Evolutionary conservation across 1,139 yeast species (phyloP).

Genomic region (Kurtzmaniella natalensis): DNA sequence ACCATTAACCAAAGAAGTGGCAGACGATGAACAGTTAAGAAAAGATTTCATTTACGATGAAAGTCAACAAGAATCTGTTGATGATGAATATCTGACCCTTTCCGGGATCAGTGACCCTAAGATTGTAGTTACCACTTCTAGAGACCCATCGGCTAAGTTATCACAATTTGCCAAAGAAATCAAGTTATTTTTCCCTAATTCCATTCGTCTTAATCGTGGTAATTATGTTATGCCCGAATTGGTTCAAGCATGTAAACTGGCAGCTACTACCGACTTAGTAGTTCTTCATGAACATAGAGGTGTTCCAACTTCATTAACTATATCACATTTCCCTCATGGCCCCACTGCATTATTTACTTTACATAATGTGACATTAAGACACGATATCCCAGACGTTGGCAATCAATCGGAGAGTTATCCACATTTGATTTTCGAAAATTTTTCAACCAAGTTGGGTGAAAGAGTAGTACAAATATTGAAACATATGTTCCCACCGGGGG

Average conservation of each 20-base stretch:
- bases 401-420: slow-evolving; percentile 91
- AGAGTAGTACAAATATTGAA: slow-evolving; percentile 78
- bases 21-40: slow-evolving; percentile 80
- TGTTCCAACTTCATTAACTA: slow-evolving; percentile 89
- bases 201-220: slow-evolving; percentile 89
- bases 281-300: slow-evolving; percentile 96
- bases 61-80: slow-evolving; percentile 58
- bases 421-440: slow-evolving; percentile 88
- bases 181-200: slow-evolving; percentile 82
- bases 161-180: slow-evolving; percentile 92
- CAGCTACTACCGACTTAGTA: slow-evolving; percentile 73
- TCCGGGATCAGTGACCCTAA: slow-evolving; percentile 93
- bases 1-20: slow-evolving; percentile 81
- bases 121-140: slow-evolving; percentile 85
- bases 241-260: slow-evolving; percentile 73
- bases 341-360: slow-evolving; percentile 93
- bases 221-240: slow-evolving; percentile 81
- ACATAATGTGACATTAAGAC: slow-evolving; percentile 92
- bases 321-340: slow-evolving; percentile 96
- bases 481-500: slow-evolving; percentile 97
- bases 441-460: slow-evolving; percentile 77
- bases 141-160: slow-evolving; percentile 83
- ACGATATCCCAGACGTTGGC: slow-evolving; percentile 83
- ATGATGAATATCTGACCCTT: slow-evolving; percentile 85
- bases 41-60: slow-evolving; percentile 84